Evolutionary conservation across 768 basidiomycete species (phyloP), one percentile per base, ranked within the genome.

Genomic region (Tulasnella sp.): DNA sequence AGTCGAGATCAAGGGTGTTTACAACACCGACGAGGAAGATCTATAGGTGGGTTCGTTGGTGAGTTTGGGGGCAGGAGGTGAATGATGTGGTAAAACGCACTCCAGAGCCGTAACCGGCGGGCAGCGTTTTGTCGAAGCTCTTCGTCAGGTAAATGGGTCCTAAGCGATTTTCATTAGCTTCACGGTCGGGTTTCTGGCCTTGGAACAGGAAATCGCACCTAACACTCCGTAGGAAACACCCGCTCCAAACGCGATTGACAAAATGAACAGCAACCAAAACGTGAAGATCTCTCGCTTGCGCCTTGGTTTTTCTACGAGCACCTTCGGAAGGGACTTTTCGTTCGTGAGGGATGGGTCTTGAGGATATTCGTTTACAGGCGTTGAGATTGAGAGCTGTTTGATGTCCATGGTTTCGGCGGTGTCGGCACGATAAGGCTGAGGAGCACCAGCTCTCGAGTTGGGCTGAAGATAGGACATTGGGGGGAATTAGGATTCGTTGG

Each of bases 211-310:
- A 60, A 9, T 9, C 58, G 58, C 58, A 64, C 60, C 60, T n/a
- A 77, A 22, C 20, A 60, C 58, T 6, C 76, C 58, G 58, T 77
- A 77, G 8, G 76, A 77, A 40, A 77, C 48, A 37, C 44, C 76
- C 5, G 48, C 76, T 37, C 76, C 76, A 22, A 77, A 40, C 42
- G 76, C 76, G 48, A 77, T 60, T 2, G 44, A 42, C 44, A 77
- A 37, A 60, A 77, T 50, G 46, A 77, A 77, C n/a, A 60, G 46
- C n/a, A 77, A 28, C 76, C 76, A 77, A 24, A 77, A 77, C 42
- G 76, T 48, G 50, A 77, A n/a, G 76, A 77, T 58, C 46, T 77
- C 76, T 41, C 44, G 40, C 20, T 48, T 75, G 73, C 73, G 73
- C 37, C 41, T 75, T n/a, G 18, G 41, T 22, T 42, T 24, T 41